Conservation (phyloP, 2,329 filamentous ascomycete genomes). For the Talaromyces sp. region DNA sequence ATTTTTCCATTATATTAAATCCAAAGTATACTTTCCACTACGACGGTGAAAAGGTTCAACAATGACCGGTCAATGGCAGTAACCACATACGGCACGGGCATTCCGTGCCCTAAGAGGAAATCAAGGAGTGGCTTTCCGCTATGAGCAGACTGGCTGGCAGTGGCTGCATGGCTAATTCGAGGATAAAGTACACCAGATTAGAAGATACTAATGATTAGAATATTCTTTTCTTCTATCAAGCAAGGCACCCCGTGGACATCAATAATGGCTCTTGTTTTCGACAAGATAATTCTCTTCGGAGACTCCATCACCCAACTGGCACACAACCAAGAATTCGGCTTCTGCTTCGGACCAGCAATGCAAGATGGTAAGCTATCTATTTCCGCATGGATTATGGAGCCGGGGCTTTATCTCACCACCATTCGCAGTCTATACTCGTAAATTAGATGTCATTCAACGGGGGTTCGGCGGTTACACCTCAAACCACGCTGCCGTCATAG, state of each 20-base stretch:
- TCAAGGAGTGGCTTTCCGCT: neutral
- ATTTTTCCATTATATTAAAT: neutral
- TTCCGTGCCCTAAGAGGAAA: neutral
- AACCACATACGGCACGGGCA: neutral
- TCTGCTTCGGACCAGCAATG: slow-evolving; percentile 3
- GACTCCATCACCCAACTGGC: slow-evolving; percentile 8
- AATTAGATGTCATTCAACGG: slow-evolving; percentile 3
- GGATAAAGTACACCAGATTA: neutral
- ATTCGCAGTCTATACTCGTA: neutral
- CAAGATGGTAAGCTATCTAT: slow-evolving; percentile 9
- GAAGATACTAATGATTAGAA: neutral
- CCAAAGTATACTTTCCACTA: neutral
- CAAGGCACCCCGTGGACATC: neutral
- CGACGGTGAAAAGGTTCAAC: neutral
- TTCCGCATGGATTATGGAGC: too few species aligned
- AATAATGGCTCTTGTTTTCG: slow-evolving; percentile 2
- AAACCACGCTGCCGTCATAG: neutral
- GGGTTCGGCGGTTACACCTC: slow-evolving; percentile 6
- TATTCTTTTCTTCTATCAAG: neutral
- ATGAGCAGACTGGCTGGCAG: neutral
- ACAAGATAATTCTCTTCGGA: slow-evolving; percentile 1
- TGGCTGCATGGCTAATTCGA: neutral
- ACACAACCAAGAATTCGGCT: neutral
- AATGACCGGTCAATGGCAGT: neutral
- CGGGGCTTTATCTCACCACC: too few species aligned